Percentiles rank a stretch among this genome's conserved stretches.
Conservation (phyloP, 176 grass and related monocot genomes). For the barley (Hordeum vulgare) region MorexV3_pseudomolecules_assembly NC_058521.1:504998108-504998607, state of each 20-base stretch:
- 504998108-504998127: conserved; percentile 50
- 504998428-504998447: conserved; percentile 51
- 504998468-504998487: conserved; percentile 75
- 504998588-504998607: conserved; percentile 38
- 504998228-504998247: conserved; percentile 39
- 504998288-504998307: conserved; percentile 34
- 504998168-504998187: conserved; percentile 40
- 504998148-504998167: conserved; percentile 62
- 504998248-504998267: conserved; percentile 68
- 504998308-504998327: conserved; percentile 49
- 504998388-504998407: conserved; percentile 87
- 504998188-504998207: conserved; percentile 67
- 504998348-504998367: conserved; percentile 65
- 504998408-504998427: conserved; percentile 73
- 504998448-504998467: conserved; percentile 44
- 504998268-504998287: conserved; percentile 95
- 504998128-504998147: conserved; percentile 82
- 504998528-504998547: conserved; percentile 84
- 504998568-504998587: conserved; percentile 65
- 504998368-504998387: conserved; percentile 66
- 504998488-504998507: conserved; percentile 93
- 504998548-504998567: conserved; percentile 59
- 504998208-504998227: conserved; percentile 66
- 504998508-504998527: conserved; percentile 85
- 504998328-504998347: conserved; percentile 92